phyloP scores from a whole-genome alignment of 192 early-diverging fungal genomes.

The Backusella morwellensis region DNA sequence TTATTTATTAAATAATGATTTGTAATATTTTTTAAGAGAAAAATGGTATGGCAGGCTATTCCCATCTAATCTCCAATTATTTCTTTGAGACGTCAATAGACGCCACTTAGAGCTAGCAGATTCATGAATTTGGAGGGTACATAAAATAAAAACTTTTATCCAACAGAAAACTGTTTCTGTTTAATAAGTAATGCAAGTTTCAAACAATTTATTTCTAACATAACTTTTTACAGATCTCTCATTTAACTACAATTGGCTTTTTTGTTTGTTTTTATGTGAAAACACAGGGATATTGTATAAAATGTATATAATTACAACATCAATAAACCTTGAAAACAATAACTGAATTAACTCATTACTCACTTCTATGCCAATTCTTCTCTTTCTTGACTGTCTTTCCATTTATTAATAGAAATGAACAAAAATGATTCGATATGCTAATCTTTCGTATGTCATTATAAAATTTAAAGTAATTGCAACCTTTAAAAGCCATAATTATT shows the following conservation, averaged over 20 bases:
- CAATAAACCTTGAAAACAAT: background rate
- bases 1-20: background rate
- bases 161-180: background rate
- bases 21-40: background rate
- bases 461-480: no score
- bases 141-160: background rate
- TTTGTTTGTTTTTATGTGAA: background rate
- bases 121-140: background rate
- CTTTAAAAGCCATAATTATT: background rate
- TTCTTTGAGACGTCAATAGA: background rate
- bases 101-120: background rate
- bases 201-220: background rate
- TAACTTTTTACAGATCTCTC: background rate
- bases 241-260: background rate
- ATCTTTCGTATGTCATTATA: no score
- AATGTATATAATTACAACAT: background rate
- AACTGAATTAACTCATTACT: background rate
- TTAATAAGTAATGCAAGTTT: background rate
- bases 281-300: background rate
- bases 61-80: background rate
- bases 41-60: background rate
- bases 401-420: background rate
- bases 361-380: background rate
- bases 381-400: background rate
- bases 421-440: no score